phyloP scores from a whole-genome alignment of 1,284 basidiomycete species.

The Vanrija humicola region DNA sequence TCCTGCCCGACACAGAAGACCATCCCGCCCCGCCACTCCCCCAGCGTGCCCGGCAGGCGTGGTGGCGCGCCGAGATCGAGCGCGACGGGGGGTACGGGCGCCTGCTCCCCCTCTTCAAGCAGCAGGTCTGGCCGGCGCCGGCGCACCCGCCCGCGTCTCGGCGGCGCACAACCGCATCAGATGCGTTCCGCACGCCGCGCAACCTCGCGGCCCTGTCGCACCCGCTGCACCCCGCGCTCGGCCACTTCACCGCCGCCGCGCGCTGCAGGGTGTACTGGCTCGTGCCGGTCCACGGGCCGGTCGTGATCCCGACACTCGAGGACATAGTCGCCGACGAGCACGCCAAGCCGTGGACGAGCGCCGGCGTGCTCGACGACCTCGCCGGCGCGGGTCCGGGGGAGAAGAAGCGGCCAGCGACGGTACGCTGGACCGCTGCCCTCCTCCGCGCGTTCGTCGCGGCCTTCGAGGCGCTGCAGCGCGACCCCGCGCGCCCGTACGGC shows the following conservation, averaged over 20 bases:
- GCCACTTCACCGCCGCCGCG: constrained; percentile 17
- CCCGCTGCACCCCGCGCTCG: constrained; percentile 32
- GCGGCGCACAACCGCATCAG: not conserved
- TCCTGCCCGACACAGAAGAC: not conserved
- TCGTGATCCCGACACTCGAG: constrained; percentile 23
- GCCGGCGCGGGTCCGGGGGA: not conserved
- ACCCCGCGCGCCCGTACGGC: constrained; percentile 15
- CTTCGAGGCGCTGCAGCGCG: constrained; percentile 19
- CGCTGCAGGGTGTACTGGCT: constrained; percentile 33
- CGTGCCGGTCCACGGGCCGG: constrained; percentile 37
- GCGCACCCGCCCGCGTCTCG: not conserved
- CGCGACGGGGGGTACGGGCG: constrained; percentile 19
- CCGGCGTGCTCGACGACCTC: constrained; percentile 3
- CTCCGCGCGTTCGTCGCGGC: constrained; percentile 20
- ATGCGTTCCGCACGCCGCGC: constrained; percentile 13
- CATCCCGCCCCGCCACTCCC: not conserved
- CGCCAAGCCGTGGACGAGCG: constrained; percentile 8
- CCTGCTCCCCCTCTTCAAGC: constrained; percentile 17
- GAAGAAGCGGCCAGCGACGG: constrained; percentile 2
- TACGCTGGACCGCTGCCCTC: constrained; percentile 25
- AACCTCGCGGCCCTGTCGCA: constrained; percentile 8
- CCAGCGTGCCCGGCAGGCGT: not conserved
- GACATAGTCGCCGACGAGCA: not conserved
- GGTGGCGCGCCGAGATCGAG: constrained; percentile 26
- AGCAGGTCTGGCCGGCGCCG: not conserved